Conservation (phyloP, 1,139 yeast species). For the Candida glucosophila region DNA sequence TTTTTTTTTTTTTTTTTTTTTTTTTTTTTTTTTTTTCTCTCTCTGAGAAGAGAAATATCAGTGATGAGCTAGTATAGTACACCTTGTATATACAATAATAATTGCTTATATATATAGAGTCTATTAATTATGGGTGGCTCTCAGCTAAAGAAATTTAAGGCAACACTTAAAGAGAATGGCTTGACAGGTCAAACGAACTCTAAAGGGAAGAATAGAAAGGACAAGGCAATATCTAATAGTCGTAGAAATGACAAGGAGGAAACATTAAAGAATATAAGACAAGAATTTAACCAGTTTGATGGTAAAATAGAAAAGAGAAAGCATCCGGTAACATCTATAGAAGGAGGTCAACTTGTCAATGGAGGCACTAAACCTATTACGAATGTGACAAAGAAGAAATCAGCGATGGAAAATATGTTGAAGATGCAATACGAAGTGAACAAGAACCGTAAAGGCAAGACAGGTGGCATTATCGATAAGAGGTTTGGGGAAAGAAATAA, state of each 20-base stretch:
- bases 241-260: conserved; percentile 59
- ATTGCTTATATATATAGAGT: too few species aligned
- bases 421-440: conserved; percentile 59
- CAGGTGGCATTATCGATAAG: conserved; percentile 74
- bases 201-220: conserved; percentile 44
- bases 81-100: too few species aligned
- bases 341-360: conserved; percentile 45
- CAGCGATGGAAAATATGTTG: conserved; percentile 70
- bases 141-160: conserved; percentile 76
- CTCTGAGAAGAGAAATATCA: too few species aligned
- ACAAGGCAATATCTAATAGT: conserved; percentile 55
- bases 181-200: conserved; percentile 73
- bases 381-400: conserved; percentile 45
- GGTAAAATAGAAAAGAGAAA: conserved; percentile 63
- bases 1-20: too few species aligned
- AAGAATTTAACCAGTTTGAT: conserved; percentile 86
- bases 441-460: conserved; percentile 52
- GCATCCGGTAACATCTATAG: conserved; percentile 48
- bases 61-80: too few species aligned
- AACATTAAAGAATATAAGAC: conserved; percentile 55
- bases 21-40: too few species aligned
- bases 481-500: conserved; percentile 87
- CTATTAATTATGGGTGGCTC: conserved; percentile 98
- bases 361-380: conserved; percentile 47
- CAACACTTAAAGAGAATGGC: conserved; percentile 68